These are phyloP conservation scores for Rhododendron molle DNA, from an alignment of 148 eudicot species.

Conservation along the genomic window DNA sequence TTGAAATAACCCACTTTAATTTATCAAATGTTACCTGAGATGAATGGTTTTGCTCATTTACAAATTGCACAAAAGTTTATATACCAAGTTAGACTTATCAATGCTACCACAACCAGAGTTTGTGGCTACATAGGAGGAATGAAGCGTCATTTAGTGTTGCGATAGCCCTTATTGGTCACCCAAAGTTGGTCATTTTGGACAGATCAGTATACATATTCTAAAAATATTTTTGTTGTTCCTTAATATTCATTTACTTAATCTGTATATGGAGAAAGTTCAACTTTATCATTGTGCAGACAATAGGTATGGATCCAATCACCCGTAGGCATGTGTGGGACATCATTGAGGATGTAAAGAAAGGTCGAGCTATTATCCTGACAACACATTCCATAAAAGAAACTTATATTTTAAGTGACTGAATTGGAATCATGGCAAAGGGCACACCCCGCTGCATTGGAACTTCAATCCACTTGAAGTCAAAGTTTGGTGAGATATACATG, in stretches of 20 bases:
- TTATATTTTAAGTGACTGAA: no score
- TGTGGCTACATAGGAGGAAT: not conserved
- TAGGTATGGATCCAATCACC: slow-evolving; percentile 91
- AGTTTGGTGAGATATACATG: no score
- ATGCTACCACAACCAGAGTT: not conserved
- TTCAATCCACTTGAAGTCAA: no score
- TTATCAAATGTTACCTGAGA: not conserved
- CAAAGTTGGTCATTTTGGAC: not conserved
- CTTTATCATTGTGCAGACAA: slow-evolving; percentile 40
- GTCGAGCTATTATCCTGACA: no score
- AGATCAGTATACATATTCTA: no score
- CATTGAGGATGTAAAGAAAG: no score
- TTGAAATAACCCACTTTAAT: not conserved
- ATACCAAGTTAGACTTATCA: not conserved
- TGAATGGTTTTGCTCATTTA: not conserved
- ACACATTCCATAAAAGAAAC: no score
- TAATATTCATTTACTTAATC: no score
- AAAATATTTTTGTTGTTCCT: no score
- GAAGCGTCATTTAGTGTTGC: not conserved
- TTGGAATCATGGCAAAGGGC: no score
- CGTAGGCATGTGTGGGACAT: slow-evolving; percentile 79
- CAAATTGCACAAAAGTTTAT: not conserved
- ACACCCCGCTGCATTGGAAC: no score
- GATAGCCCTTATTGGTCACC: not conserved
- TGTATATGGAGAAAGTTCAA: not conserved